Evolutionary conservation across 257 asterid genomes (phyloP).

Genomic region (Ehretia macrophylla): DNA sequence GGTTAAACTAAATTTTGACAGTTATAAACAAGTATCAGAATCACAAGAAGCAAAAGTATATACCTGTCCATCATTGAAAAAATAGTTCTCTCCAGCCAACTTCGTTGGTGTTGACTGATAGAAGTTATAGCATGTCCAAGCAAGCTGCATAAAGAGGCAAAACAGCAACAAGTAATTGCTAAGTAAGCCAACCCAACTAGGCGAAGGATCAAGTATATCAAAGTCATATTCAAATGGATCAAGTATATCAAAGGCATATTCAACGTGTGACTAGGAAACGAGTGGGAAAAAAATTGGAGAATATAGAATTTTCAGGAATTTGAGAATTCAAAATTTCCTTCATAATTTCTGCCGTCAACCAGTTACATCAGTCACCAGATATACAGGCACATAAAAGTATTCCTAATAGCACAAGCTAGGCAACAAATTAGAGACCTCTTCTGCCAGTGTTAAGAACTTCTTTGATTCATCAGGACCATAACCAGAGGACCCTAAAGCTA

Average conservation of each 20-base stretch:
- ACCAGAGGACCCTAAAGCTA: slow-evolving; percentile 91
- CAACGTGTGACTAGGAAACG: too few relatives aligned
- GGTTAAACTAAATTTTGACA: slow-evolving; percentile 1
- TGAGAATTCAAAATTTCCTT: not conserved
- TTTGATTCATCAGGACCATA: slow-evolving; percentile 80
- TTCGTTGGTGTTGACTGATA: slow-evolving; percentile 96
- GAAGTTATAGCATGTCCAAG: slow-evolving; percentile 99
- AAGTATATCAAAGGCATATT: too few relatives aligned
- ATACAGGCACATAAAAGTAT: too few relatives aligned
- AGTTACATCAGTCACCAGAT: too few relatives aligned
- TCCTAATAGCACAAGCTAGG: too few relatives aligned
- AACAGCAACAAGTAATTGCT: slow-evolving; percentile 14
- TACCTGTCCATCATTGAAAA: slow-evolving; percentile 80
- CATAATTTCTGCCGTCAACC: too few relatives aligned
- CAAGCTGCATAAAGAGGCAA: slow-evolving; percentile 62
- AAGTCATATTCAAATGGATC: too few relatives aligned
- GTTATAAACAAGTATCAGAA: slow-evolving; percentile 5
- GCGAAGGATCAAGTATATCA: not conserved
- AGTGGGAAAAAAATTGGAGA: too few relatives aligned
- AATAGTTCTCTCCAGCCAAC: slow-evolving; percentile 98
- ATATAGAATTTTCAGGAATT: not conserved
- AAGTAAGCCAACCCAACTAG: slow-evolving; percentile 6
- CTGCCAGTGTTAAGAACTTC: slow-evolving; percentile 75
- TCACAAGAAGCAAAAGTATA: slow-evolving; percentile 6
- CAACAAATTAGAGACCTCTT: slow-evolving; percentile 47